These are phyloP conservation scores for Xanthoparmelia taractica DNA, from an alignment of 495 filamentous ascomycete species.

Conservation along the genomic window DNA sequence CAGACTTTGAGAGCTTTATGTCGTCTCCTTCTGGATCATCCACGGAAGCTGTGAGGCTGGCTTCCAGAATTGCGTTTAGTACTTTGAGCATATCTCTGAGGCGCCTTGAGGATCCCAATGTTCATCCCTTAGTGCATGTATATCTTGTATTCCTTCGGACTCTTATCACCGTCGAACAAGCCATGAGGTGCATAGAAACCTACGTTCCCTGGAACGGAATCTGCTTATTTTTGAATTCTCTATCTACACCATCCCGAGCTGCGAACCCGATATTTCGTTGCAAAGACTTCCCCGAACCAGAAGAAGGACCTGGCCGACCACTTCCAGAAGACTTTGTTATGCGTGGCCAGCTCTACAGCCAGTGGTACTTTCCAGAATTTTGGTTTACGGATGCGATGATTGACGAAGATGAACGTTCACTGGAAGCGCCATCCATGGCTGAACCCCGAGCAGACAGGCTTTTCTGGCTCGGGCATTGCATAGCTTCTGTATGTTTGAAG, in stretches of 20 bases:
- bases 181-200: constrained; percentile 45
- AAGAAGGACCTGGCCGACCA: constrained; percentile 49
- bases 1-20: not conserved
- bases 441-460: constrained; percentile 64
- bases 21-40: not conserved
- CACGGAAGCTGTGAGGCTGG: constrained; percentile 23
- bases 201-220: constrained; percentile 62
- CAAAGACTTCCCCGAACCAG: constrained; percentile 44
- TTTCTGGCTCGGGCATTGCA: constrained; percentile 57
- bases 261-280: constrained; percentile 42
- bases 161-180: constrained; percentile 43
- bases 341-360: constrained; percentile 55
- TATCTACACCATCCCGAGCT: constrained; percentile 39
- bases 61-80: constrained; percentile 39
- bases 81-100: constrained; percentile 49
- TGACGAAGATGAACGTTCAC: constrained; percentile 68
- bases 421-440: constrained; percentile 59
- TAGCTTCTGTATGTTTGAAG: constrained; percentile 45
- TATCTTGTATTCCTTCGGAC: constrained; percentile 63
- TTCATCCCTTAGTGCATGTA: constrained; percentile 60
- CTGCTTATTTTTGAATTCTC: constrained; percentile 57
- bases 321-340: constrained; percentile 80
- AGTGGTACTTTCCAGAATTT: constrained; percentile 55
- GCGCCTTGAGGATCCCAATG: constrained; percentile 53
- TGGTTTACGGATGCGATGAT: constrained; percentile 65